phyloP scores from a whole-genome alignment of 2,329 filamentous ascomycete genomes.

The Nectriaceae sp. region DNA sequence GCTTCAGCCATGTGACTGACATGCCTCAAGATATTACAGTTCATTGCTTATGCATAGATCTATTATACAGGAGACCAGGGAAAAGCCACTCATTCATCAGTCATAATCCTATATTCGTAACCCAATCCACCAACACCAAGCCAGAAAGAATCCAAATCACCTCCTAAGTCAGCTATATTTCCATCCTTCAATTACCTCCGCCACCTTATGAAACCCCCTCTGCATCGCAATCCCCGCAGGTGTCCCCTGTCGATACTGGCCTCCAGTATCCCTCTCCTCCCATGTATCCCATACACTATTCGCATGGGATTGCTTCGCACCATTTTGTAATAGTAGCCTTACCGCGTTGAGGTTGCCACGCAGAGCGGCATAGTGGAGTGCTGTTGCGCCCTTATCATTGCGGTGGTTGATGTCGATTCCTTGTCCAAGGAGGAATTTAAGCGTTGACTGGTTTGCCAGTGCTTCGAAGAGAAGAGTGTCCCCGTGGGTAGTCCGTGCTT shows the following conservation, averaged over 20 bases:
- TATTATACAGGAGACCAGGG: not conserved
- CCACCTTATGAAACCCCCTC: constrained; percentile 27
- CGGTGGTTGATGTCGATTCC: constrained; percentile 29
- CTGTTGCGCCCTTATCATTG: constrained; percentile 30
- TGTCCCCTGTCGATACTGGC: constrained; percentile 27
- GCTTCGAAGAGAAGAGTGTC: constrained; percentile 30
- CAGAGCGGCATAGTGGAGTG: constrained; percentile 28
- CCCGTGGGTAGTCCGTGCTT: constrained; percentile 26
- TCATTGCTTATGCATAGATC: no score
- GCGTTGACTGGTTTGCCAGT: constrained; percentile 26
- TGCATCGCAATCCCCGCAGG: constrained; percentile 31
- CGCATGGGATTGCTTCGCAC: constrained; percentile 27
- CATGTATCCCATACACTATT: constrained; percentile 30
- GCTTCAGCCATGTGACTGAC: no score
- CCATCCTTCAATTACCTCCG: constrained; percentile 30
- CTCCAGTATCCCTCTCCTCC: constrained; percentile 28
- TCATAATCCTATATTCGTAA: not conserved
- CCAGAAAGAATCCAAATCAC: not conserved
- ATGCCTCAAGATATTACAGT: no score
- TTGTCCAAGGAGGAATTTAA: constrained; percentile 27
- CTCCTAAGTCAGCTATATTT: constrained; percentile 21
- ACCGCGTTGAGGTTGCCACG: constrained; percentile 26
- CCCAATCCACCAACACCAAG: not conserved
- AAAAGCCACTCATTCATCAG: no score
- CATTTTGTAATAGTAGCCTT: constrained; percentile 24